These are phyloP conservation scores for Diaporthe capsici DNA, from an alignment of 2,329 filamentous ascomycete genomes.

Conservation along the genomic window DNA sequence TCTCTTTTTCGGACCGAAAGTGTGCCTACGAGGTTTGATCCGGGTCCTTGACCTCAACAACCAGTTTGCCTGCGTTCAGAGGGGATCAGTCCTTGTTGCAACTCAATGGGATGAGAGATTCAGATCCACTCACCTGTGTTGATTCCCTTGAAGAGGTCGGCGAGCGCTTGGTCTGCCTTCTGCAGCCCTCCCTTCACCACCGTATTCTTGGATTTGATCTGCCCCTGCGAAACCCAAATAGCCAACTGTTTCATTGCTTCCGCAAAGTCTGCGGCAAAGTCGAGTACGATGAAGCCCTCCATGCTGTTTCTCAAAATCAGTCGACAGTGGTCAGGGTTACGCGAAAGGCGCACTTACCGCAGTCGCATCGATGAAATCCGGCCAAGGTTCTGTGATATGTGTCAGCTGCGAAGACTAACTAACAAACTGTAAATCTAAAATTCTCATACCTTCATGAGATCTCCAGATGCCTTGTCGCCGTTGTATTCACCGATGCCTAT, in stretches of 20 bases:
- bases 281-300: slow-evolving; percentile 82
- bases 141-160: slow-evolving; percentile 75
- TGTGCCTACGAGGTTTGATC: slow-evolving; percentile 6
- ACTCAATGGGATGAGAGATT: not conserved
- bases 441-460: slow-evolving; percentile 21
- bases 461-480: slow-evolving; percentile 10
- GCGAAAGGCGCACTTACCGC: slow-evolving; percentile 62
- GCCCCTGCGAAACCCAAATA: slow-evolving; percentile 79
- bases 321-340: slow-evolving; percentile 56
- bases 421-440: not conserved
- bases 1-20: not conserved
- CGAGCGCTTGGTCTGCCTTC: slow-evolving; percentile 73
- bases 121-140: slow-evolving; percentile 71
- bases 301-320: slow-evolving; percentile 53
- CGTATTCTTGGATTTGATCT: slow-evolving; percentile 79
- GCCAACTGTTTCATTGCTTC: slow-evolving; percentile 72
- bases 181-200: slow-evolving; percentile 78
- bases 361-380: slow-evolving; percentile 35
- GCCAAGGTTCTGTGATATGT: slow-evolving; percentile 43
- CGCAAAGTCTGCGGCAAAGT: slow-evolving; percentile 71
- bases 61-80: slow-evolving; percentile 60
- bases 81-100: not conserved
- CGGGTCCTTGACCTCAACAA: slow-evolving; percentile 65
- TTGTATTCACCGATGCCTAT: slow-evolving; percentile 40
- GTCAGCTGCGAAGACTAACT: slow-evolving; percentile 54